These are phyloP conservation scores for Globisporangium alternatum DNA, from an alignment of 352 stramenopile species.

Conservation along the genomic window DNA sequence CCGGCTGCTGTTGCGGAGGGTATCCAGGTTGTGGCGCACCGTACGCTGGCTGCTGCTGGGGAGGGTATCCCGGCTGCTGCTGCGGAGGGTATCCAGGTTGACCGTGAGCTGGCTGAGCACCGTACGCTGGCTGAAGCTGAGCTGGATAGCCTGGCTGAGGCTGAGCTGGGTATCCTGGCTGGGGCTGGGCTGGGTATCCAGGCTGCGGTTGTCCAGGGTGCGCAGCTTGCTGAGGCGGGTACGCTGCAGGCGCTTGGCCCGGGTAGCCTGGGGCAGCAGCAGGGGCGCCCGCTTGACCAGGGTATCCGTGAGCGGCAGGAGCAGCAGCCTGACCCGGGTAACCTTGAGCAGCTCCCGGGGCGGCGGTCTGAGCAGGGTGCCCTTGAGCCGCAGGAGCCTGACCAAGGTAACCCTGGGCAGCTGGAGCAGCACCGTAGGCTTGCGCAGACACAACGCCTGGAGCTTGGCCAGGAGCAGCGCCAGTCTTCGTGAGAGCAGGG, in stretches of 20 bases:
- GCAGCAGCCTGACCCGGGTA: conserved; percentile 9
- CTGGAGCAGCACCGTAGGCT: conserved; percentile 14
- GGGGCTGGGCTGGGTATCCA: conserved; percentile 28
- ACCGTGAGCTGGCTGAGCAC: conserved; percentile 16
- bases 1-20: conserved; percentile 22
- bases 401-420: conserved; percentile 15
- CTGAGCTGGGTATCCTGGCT: conserved; percentile 18
- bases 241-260: neutral
- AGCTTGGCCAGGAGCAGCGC: conserved; percentile 7
- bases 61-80: conserved; percentile 26
- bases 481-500: conserved; percentile 12
- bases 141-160: conserved; percentile 25
- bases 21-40: conserved; percentile 26
- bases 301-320: conserved; percentile 13
- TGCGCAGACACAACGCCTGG: conserved; percentile 16
- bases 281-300: neutral
- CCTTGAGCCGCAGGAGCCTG: conserved; percentile 4
- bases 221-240: conserved; percentile 1
- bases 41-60: conserved; percentile 18
- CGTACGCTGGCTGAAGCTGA: conserved; percentile 23
- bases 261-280: conserved; percentile 20
- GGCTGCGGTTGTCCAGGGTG: conserved; percentile 18
- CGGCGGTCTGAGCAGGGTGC: neutral
- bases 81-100: conserved; percentile 27
- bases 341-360: neutral